These are phyloP conservation scores for Capniomyces stellatus DNA, from an alignment of 371 early-diverging fungal species.

Conservation along the genomic window DNA sequence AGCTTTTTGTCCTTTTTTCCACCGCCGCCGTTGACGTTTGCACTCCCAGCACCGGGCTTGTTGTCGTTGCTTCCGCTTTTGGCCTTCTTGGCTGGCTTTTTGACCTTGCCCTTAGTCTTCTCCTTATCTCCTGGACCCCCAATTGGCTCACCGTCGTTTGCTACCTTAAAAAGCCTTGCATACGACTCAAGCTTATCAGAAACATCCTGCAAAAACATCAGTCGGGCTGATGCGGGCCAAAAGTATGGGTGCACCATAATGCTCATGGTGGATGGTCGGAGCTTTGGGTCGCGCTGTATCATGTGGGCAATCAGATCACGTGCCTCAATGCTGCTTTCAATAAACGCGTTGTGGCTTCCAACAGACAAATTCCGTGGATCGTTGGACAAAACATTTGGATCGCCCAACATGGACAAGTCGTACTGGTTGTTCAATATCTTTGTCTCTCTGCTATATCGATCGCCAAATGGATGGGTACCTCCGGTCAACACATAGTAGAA, in stretches of 20 bases:
- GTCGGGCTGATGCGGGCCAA: conserved; percentile 65
- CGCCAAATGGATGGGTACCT: conserved; percentile 93
- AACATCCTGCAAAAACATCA: conserved; percentile 82
- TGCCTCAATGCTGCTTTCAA: conserved; percentile 46
- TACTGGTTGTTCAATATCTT: conserved; percentile 62
- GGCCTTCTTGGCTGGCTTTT: conserved; percentile 6
- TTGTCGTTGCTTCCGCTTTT: conserved; percentile 9
- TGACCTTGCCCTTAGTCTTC: not conserved
- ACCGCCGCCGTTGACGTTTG: not conserved
- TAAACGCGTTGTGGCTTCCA: not conserved
- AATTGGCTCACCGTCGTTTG: no score
- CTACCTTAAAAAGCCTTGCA: conserved; percentile 28
- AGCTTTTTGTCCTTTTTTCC: conserved; percentile 2
- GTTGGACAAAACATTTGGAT: conserved; percentile 19
- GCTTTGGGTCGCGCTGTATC: conserved; percentile 56
- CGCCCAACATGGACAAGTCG: conserved; percentile 46
- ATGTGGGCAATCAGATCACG: conserved; percentile 76
- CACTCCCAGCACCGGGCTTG: conserved; percentile 4
- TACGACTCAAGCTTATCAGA: conserved; percentile 88
- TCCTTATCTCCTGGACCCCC: no score
- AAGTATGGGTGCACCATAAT: conserved; percentile 86
- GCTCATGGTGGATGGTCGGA: conserved; percentile 51
- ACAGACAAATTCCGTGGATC: not conserved
- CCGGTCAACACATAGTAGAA: conserved; percentile 75
- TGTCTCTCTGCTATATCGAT: conserved; percentile 64